Conservation (phyloP, 345 rosid species). For the Melaleuca quinquenervia region DNA sequence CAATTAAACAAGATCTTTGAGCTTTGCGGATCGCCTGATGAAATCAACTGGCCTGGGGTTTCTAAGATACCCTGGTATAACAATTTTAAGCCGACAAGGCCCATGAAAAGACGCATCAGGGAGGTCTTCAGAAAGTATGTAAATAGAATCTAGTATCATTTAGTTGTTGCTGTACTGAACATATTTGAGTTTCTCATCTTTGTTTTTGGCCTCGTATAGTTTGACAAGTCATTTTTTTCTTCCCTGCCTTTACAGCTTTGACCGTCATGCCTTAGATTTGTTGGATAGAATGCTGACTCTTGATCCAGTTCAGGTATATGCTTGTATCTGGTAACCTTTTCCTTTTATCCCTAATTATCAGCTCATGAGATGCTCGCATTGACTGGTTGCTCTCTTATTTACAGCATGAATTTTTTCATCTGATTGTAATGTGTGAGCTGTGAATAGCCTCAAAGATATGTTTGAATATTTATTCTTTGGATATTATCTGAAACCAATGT, state of each 20-base stretch:
- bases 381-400: not conserved
- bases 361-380: not conserved
- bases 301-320: slow-evolving; percentile 79
- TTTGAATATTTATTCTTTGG: not conserved
- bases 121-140: slow-evolving; percentile 81
- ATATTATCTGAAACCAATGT: not conserved
- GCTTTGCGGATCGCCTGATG: slow-evolving; percentile 71
- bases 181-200: not conserved
- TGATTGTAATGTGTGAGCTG: no score
- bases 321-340: not conserved
- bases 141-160: not conserved
- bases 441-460: no score
- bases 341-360: not conserved
- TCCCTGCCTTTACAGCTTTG: slow-evolving; percentile 29
- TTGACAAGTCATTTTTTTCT: not conserved
- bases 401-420: not conserved
- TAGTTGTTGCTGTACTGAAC: not conserved
- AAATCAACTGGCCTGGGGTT: slow-evolving; percentile 68
- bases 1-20: slow-evolving; percentile 69
- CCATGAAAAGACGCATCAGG: slow-evolving; percentile 64
- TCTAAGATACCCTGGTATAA: slow-evolving; percentile 67
- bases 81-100: slow-evolving; percentile 66
- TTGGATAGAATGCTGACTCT: slow-evolving; percentile 84
- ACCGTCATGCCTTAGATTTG: slow-evolving; percentile 85
- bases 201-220: not conserved